Conservation (phyloP, 2,329 filamentous ascomycete species). For the Bimuria novae-zelandiae region DNA sequence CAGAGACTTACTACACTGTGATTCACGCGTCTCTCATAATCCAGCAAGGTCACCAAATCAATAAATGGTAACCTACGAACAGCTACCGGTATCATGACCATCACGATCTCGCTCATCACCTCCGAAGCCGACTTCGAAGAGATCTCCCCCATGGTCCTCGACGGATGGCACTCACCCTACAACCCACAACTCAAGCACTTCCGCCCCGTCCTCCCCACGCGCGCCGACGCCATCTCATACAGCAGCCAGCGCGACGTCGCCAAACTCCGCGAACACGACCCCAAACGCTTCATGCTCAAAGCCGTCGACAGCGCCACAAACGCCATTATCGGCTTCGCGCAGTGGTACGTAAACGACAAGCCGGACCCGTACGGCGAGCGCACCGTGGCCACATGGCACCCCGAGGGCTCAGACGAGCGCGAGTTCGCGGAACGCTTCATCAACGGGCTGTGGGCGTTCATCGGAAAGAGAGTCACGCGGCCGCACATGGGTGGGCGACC, state of each 20-base stretch:
- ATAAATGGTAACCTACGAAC: no score
- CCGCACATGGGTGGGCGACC: constrained; percentile 27
- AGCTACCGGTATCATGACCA: constrained; percentile 13
- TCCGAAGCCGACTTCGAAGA: constrained; percentile 16
- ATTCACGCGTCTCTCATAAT: no score
- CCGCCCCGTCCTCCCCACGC: constrained; percentile 19
- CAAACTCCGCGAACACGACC: constrained; percentile 8
- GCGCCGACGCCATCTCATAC: constrained; percentile 19
- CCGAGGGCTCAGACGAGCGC: constrained; percentile 25
- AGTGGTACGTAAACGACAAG: constrained; percentile 23
- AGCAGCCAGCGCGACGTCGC: not conserved
- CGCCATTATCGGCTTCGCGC: constrained; percentile 21
- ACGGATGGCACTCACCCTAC: constrained; percentile 25
- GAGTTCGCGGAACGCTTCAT: constrained; percentile 32
- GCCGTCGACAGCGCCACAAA: constrained; percentile 20
- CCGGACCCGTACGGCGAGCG: constrained; percentile 11
- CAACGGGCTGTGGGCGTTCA: constrained; percentile 28
- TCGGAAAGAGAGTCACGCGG: constrained; percentile 18
- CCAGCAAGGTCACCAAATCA: not conserved
- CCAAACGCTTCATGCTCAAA: constrained; percentile 21
- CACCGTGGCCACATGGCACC: constrained; percentile 24
- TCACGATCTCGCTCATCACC: constrained; percentile 15
- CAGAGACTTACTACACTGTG: no score
- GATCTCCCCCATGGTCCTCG: constrained; percentile 23
- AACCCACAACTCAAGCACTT: constrained; percentile 36